Evolutionary conservation across 108 stramenopile species (phyloP), one percentile per base, ranked within the genome.

Genomic region (Cyclostephanos tholiformis): DNA sequence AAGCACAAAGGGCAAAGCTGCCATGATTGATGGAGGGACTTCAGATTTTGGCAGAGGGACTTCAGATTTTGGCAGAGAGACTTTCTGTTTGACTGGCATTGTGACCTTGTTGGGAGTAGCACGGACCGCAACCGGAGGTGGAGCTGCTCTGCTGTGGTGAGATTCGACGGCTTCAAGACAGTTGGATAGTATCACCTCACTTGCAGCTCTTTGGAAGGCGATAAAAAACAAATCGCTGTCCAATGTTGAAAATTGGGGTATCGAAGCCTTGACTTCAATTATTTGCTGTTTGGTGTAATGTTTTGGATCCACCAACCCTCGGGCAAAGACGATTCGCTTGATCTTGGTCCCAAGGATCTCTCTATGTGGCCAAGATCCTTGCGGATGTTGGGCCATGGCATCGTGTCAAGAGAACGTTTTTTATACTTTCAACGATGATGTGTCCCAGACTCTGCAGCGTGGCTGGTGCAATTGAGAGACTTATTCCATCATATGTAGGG

Each of bases 251-350:
- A 41, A 41, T 41, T 41, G 41, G 41, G 41, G 41, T 12, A 41
- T 41, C 41, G 12, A 41, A 7, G 44, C 44, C 44, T 46, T 46
- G 44, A 46, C 44, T 46, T 46, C 16, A 14, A 46, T 46, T 46
- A 46, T 46, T 46, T 14, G 16, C 44, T 46, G 44, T 46, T 46
- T 46, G 44, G 44, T 46, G 44, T 46, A 46, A 16, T 46, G 44
- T 46, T 46, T 46, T 46, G 44, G 44, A 46, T 46, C 44, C 44
- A 46, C 44, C 44, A 46, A 46, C 44, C 44, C 44, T 46, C 16
- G 14, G 44, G 44, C 44, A 46, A 46, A 46, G 44, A 46, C 44
- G 44, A 46, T 46, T 46, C 44, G 44, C 44, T 46, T 46, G 16
- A 46, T 46, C 44, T 46, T 14, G 44, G 44, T 46, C 16, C 44